These are phyloP conservation scores for Trichosanthes cucumerina DNA, from an alignment of 306 rosid species.

Conservation along the genomic window DNA sequence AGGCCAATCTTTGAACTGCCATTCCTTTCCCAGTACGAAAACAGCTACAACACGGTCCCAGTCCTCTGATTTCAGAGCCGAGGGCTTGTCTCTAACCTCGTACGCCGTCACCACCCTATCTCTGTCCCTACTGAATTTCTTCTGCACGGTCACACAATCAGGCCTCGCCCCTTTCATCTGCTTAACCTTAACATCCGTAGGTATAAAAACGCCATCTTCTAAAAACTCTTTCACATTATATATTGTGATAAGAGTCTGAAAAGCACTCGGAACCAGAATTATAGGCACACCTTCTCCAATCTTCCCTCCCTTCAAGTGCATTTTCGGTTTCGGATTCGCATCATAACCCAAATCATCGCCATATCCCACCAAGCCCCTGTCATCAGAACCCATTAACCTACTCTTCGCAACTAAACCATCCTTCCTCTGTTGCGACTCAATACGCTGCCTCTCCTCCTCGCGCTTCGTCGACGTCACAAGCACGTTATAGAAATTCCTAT, in stretches of 20 bases:
- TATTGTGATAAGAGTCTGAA: constrained; percentile 79
- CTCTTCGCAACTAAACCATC: constrained; percentile 94
- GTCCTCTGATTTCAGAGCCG: constrained; percentile 71
- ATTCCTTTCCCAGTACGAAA: constrained; percentile 91
- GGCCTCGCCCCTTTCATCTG: constrained; percentile 89
- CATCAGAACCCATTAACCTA: constrained; percentile 67
- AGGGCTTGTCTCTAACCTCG: constrained; percentile 95
- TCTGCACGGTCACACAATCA: constrained; percentile 94
- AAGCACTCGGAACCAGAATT: constrained; percentile 84
- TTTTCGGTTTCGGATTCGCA: constrained; percentile 63
- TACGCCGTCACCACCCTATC: constrained; percentile 84
- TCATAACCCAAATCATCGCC: constrained; percentile 61
- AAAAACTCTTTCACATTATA: constrained; percentile 86
- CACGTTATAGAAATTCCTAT: constrained; percentile 64
- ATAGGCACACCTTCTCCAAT: constrained; percentile 96
- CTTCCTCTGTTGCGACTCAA: constrained; percentile 87
- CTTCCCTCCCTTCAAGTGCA: constrained; percentile 69
- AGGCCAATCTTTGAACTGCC: constrained; percentile 74
- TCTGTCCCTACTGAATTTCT: constrained; percentile 94
- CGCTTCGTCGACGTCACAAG: constrained; percentile 71
- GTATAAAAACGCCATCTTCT: constrained; percentile 84
- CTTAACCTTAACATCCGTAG: constrained; percentile 86
- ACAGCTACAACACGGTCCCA: constrained; percentile 98
- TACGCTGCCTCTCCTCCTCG: constrained; percentile 81
- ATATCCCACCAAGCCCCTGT: constrained; percentile 50